These are phyloP conservation scores for Gossypium stocksii DNA, from an alignment of 345 rosid species.

Conservation along the genomic window DNA sequence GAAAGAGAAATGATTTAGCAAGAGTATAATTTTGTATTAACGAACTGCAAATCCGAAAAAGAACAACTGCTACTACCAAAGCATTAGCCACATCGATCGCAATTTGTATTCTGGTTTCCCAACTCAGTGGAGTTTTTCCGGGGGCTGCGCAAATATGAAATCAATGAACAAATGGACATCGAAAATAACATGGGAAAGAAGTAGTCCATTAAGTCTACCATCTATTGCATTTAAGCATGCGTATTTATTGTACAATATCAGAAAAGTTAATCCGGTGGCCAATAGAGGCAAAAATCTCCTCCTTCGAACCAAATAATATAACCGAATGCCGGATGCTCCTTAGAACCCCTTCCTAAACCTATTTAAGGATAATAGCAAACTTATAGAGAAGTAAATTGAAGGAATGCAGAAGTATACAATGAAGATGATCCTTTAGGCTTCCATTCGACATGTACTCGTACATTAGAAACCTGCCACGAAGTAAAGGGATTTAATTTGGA, in stretches of 20 bases:
- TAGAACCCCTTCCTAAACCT: background rate
- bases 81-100: constrained; percentile 96
- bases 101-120: constrained; percentile 81
- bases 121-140: constrained; percentile 58
- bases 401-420: constrained; percentile 49
- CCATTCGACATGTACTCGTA: constrained; percentile 91
- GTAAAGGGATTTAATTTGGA: constrained; percentile 14
- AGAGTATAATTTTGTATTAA: background rate
- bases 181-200: background rate
- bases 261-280: background rate
- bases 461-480: constrained; percentile 68
- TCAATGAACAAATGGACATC: background rate
- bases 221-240: background rate
- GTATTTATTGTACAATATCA: background rate
- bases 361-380: background rate
- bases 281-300: background rate
- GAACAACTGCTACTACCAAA: constrained; percentile 49
- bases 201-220: background rate
- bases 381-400: background rate
- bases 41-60: background rate
- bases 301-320: background rate
- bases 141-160: constrained; percentile 40
- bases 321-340: background rate
- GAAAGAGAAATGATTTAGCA: background rate
- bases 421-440: constrained; percentile 85